Base-by-base conservation (phyloP, 148 eudicot species). In the Pouteria glomerata region DNA sequence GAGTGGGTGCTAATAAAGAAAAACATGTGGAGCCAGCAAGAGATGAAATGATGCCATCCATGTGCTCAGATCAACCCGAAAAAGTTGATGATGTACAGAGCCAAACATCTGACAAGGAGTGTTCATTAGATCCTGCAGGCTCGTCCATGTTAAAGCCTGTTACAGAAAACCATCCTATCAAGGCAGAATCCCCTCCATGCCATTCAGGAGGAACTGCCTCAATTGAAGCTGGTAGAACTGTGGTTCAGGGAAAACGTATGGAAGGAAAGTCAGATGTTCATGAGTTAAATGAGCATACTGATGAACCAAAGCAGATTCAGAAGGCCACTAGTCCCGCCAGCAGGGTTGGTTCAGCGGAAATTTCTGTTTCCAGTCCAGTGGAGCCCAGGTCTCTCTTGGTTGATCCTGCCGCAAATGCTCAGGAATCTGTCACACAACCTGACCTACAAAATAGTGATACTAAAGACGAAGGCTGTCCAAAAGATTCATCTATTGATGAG, bases 261-360 rank as follows among this genome's bases (percentile, higher is more conserved):
- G 82, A 70, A 12, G 82, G 39, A 47, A 71, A 57, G 35, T 29
- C 70, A 15, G 79, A 78, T 69, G 74, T 50, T 52, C 26, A 69
- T 21, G 76, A 70, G 74, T 57, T 62, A 39, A 75, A 69, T 70
- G 78, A 57, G 63, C 47, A 60, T 23, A 61, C 67, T 74, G 83
- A 71, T 59, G 71, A 74, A 44, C 15, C 52, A 50, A 78, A 66
- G 69, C 75, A 68, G 70, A 74, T 48, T 4, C 69, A 66, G 26
- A 66, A 74, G 69, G 60, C 69, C 39, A 78, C 57, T 27, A 65
- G 30, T 74, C 77, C 73, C 4, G 76, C 77, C 4, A 77, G 82
- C 58, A 73, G 39, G 68, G 70, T 75, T 30, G 77, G 33, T 66
- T 45, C 76, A 56, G 15, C 59, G 42, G 78, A 68, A 58, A 71